Percentiles rank a stretch among this genome's conserved stretches.
Evolutionary conservation across 2,329 filamentous ascomycete genomes (phyloP).

Genomic region (Pseudocercospora pini-densiflorae): DNA sequence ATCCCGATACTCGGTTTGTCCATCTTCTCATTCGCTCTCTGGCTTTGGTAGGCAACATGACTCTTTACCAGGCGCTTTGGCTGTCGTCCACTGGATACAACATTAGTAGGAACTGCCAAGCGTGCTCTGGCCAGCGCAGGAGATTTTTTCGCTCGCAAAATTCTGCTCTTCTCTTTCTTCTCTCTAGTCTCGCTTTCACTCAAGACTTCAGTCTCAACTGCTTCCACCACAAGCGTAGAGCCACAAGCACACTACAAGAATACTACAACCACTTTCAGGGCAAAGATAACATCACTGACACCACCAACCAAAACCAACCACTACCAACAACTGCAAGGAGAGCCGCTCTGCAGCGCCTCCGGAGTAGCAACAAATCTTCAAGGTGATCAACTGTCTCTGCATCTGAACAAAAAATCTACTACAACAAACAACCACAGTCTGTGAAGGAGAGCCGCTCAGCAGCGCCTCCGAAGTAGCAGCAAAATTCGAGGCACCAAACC

Average conservation of each 20-base stretch:
- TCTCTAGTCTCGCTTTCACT: background rate
- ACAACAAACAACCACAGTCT: background rate
- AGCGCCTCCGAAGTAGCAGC: background rate
- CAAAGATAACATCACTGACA: background rate
- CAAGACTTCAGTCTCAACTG: background rate
- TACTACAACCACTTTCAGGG: background rate
- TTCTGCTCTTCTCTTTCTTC: background rate
- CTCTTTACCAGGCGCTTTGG: background rate
- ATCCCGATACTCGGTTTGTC: too few relatives aligned
- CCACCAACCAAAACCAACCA: background rate
- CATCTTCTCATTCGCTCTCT: background rate
- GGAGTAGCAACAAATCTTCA: background rate
- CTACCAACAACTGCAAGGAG: background rate
- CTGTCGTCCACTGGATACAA: background rate
- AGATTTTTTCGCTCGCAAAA: background rate
- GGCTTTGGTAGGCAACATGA: background rate
- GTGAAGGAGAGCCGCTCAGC: background rate
- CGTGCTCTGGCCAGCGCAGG: background rate
- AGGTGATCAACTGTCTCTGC: background rate
- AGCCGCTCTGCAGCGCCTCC: background rate
- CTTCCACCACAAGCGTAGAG: background rate
- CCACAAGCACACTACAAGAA: background rate
- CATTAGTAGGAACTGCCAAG: background rate
- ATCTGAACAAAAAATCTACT: background rate
- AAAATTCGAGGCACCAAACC: background rate